Percentiles rank a stretch among this genome's conserved stretches.
Evolutionary conservation across 345 rosid species (phyloP).

Genomic region (Gossypium herbaceum): DNA sequence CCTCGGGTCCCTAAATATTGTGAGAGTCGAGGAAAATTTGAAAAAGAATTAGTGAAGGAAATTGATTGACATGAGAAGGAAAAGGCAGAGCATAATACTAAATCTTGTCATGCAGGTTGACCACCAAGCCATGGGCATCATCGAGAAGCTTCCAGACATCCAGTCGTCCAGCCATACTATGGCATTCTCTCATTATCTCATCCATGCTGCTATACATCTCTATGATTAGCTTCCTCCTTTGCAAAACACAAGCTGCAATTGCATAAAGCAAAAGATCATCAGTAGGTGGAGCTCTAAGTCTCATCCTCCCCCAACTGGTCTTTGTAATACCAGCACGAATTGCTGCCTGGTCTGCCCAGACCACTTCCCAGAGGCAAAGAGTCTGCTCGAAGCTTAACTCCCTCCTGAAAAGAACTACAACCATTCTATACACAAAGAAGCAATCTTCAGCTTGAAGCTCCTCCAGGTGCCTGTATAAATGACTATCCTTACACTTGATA

Average conservation of each 20-base stretch:
- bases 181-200: conserved; percentile 90
- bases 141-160: conserved; percentile 98
- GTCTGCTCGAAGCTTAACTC: conserved; percentile 84
- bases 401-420: conserved; percentile 84
- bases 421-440: conserved; percentile 94
- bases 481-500: conserved; percentile 73
- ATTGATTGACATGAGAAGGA: neutral
- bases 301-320: conserved; percentile 73
- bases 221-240: conserved; percentile 81
- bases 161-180: conserved; percentile 80
- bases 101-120: conserved; percentile 71
- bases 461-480: conserved; percentile 79
- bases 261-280: conserved; percentile 90
- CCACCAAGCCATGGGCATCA: conserved; percentile 88
- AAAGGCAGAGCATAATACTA: conserved; percentile 4
- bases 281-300: conserved; percentile 78
- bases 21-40: neutral
- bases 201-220: conserved; percentile 92
- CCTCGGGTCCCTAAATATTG: conserved; percentile 12
- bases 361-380: conserved; percentile 88
- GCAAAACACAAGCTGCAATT: conserved; percentile 89
- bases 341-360: conserved; percentile 96
- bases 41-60: conserved; percentile 2
- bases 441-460: conserved; percentile 89
- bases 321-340: conserved; percentile 69